phyloP scores from a whole-genome alignment of 805 yeast genomes.

The Teunomyces panamensis region DNA sequence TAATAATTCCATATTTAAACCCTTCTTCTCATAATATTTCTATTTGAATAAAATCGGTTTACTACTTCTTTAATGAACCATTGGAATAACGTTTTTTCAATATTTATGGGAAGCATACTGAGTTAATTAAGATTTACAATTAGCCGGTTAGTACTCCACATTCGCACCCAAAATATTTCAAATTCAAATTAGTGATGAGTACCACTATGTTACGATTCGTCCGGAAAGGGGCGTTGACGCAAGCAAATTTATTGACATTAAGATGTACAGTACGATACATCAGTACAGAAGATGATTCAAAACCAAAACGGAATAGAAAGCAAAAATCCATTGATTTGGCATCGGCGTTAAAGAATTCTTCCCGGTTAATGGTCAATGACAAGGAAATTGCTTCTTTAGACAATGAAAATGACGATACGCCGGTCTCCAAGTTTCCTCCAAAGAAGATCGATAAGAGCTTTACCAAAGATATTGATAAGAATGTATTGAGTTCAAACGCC shows the following conservation, averaged over 20 bases:
- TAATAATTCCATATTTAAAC: too few species aligned
- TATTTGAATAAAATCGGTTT: too few species aligned
- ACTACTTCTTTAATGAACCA: too few species aligned
- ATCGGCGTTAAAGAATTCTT: constrained; percentile 9
- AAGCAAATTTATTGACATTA: background rate
- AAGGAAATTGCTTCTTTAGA: constrained; percentile 4
- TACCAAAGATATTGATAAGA: constrained; percentile 10
- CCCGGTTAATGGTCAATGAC: constrained; percentile 7
- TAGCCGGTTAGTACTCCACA: background rate
- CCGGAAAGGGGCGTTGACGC: constrained; percentile 16
- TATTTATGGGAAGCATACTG: too few species aligned
- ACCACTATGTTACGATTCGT: constrained; percentile 24
- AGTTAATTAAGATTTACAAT: background rate
- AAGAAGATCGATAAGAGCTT: constrained; percentile 9
- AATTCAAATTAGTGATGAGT: constrained; percentile 15
- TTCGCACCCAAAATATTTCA: background rate
- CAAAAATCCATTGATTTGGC: constrained; percentile 10
- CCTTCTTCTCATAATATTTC: too few species aligned
- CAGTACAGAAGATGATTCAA: constrained; percentile 1
- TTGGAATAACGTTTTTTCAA: too few species aligned
- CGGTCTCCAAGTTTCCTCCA: constrained; percentile 4
- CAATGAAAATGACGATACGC: constrained; percentile 5
- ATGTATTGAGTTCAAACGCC: constrained; percentile 8
- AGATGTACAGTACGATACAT: background rate
- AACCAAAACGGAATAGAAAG: constrained; percentile 7